Conservation (phyloP, 2,329 filamentous ascomycete species). For the Trichoderma oligosporum region DNA sequence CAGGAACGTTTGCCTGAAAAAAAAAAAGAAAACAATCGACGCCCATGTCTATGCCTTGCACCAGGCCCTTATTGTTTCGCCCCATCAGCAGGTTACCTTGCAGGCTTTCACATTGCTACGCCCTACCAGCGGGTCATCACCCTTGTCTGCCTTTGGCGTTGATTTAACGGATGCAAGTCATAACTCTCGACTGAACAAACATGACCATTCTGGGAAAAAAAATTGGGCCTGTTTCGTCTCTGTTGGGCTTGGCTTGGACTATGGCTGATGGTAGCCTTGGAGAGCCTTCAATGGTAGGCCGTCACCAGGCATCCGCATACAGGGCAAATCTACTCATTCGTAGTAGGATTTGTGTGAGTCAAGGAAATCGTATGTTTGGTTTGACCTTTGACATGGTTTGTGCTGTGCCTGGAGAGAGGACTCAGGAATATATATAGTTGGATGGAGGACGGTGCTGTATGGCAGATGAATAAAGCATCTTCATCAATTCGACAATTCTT, state of each 20-base stretch:
- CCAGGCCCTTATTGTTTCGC: not conserved
- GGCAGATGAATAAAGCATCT: not conserved
- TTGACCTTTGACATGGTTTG: not conserved
- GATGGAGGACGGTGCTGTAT: not conserved
- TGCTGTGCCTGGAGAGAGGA: not conserved
- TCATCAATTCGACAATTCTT: not conserved
- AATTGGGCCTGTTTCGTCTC: not conserved
- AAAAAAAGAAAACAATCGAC: not conserved
- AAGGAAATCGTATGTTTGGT: slow-evolving; percentile 1
- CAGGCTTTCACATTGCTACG: not conserved
- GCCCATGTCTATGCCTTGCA: slow-evolving; percentile 3
- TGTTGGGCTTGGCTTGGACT: not conserved
- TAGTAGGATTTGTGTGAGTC: slow-evolving; percentile 13
- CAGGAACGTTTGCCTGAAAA: slow-evolving; percentile 2
- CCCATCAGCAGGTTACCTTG: slow-evolving; percentile 6
- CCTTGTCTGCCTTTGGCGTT: not conserved
- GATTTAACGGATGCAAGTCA: not conserved
- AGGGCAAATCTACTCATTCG: not conserved
- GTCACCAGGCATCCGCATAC: slow-evolving; percentile 1
- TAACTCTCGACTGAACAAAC: not conserved
- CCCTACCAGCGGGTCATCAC: slow-evolving; percentile 1
- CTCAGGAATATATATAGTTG: not conserved
- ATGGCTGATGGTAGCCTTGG: slow-evolving; percentile 6
- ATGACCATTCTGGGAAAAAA: not conserved
- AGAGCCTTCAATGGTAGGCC: not conserved